Conservation (phyloP, 129 eudicot species). For the Saussurea involucrata region DNA sequence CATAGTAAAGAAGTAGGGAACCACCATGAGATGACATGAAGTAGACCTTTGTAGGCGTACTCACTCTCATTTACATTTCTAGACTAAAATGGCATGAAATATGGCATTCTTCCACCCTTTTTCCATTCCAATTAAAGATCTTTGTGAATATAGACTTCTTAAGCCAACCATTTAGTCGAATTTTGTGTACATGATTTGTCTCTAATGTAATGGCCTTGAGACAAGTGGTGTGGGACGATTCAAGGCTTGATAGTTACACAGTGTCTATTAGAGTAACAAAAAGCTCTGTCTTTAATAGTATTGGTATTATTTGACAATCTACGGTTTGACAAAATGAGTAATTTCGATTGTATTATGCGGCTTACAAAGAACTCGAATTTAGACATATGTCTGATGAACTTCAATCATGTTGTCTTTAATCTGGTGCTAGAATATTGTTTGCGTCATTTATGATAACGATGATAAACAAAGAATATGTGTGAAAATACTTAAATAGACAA, state of each 20-base stretch:
- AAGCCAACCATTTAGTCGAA: background rate
- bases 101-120: background rate
- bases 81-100: slow-evolving; percentile 9
- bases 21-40: slow-evolving; percentile 13
- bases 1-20: slow-evolving; percentile 22
- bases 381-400: background rate
- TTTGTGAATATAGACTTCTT: background rate
- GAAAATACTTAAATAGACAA: background rate
- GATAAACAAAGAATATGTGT: background rate
- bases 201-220: background rate
- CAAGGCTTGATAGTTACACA: background rate
- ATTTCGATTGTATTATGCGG: background rate
- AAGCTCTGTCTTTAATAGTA: background rate
- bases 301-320: background rate
- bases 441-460: background rate
- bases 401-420: background rate
- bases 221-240: background rate
- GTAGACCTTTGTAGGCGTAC: slow-evolving; percentile 15
- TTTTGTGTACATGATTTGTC: background rate
- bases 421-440: background rate
- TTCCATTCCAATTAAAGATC: background rate
- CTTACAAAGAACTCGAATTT: background rate
- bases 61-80: slow-evolving; percentile 18
- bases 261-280: slow-evolving; percentile 4
- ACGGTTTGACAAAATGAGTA: background rate